phyloP scores from a whole-genome alignment of 2,329 filamentous ascomycete genomes.

The Arthrobotrys entomopaga region DNA sequence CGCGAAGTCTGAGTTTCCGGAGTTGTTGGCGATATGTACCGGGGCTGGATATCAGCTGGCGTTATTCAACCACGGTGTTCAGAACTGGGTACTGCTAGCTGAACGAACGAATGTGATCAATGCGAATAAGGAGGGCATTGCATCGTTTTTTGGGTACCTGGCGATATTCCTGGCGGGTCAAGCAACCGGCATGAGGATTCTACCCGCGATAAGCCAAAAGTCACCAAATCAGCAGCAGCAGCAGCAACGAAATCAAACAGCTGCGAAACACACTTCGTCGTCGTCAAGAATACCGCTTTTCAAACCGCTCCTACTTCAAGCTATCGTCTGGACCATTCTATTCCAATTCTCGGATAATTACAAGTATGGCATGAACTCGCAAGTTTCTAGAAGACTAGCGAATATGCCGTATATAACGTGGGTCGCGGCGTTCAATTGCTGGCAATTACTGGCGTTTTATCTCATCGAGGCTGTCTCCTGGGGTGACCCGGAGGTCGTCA shows the following conservation, averaged over 20 bases:
- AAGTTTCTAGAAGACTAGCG: slow-evolving; percentile 86
- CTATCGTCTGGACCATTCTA: slow-evolving; percentile 74
- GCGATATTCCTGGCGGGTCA: slow-evolving; percentile 94
- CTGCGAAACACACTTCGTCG: slow-evolving; percentile 62
- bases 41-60: slow-evolving; percentile 75
- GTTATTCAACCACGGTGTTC: slow-evolving; percentile 80
- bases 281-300: slow-evolving; percentile 70
- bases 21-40: slow-evolving; percentile 66
- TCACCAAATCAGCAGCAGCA: slow-evolving; percentile 16
- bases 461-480: slow-evolving; percentile 80
- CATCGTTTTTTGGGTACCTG: slow-evolving; percentile 91
- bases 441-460: slow-evolving; percentile 82
- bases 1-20: slow-evolving; percentile 67
- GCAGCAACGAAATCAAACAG: slow-evolving; percentile 53
- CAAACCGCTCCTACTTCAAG: slow-evolving; percentile 72
- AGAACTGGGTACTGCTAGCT: slow-evolving; percentile 82
- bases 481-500: slow-evolving; percentile 74
- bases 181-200: slow-evolving; percentile 79
- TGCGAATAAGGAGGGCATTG: slow-evolving; percentile 94
- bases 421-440: slow-evolving; percentile 89
- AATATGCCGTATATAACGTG: slow-evolving; percentile 94
- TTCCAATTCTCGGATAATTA: slow-evolving; percentile 77
- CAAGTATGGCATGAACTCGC: slow-evolving; percentile 74
- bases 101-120: slow-evolving; percentile 81
- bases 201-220: slow-evolving; percentile 67